Evolutionary conservation across 2,329 filamentous ascomycete genomes (phyloP), one percentile per base, ranked within the genome.

Genomic region (Aspergillus transmontanensis): DNA sequence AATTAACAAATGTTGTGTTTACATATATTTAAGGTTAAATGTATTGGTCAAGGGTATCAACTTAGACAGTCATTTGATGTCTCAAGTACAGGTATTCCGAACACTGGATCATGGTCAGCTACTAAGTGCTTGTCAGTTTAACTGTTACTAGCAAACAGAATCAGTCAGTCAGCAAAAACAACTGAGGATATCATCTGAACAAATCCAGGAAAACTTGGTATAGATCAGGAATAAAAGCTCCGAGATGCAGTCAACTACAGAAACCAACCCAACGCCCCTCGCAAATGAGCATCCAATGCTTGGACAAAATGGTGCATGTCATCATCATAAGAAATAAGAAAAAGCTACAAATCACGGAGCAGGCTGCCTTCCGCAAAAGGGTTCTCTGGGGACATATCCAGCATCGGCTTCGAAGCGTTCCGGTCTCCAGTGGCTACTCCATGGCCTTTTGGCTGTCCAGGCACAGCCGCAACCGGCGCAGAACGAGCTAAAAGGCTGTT

Each of bases 341-440:
- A 28, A 50, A n/a, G 21, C 48, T 51, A 51, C 16, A 32, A 12
- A 9, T 51, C 28, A 32, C 76, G 72, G 16, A 83, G 69, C 53
- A 83, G 63, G 69, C 81, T 83, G 3, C 81, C 81, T 64, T 81
- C 78, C 4, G 73, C 76, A 65, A 82, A 83, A 6, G 78, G 76
- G 34, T 76, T 82, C 14, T 74, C 71, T 0, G 75, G 72, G 5
- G 73, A 73, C 59, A 83, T 64, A 65, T 83, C 80, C 14, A 83
- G 67, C 71, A 83, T 72, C 11, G 81, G 81, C 58, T 75, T 76
- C 6, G 72, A 72, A 1, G 75, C 76, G 61, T 76, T 70, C 16
- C 78, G 74, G 57, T 78, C 72, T 6, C 79, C 79, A 3, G 78
- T 80, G 23, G 75, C 78, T 2, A 81, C 71, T 0, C 79, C 79